Base-by-base conservation (phyloP, 352 stramenopile genomes). In the Blastocystis sp. region DNA sequence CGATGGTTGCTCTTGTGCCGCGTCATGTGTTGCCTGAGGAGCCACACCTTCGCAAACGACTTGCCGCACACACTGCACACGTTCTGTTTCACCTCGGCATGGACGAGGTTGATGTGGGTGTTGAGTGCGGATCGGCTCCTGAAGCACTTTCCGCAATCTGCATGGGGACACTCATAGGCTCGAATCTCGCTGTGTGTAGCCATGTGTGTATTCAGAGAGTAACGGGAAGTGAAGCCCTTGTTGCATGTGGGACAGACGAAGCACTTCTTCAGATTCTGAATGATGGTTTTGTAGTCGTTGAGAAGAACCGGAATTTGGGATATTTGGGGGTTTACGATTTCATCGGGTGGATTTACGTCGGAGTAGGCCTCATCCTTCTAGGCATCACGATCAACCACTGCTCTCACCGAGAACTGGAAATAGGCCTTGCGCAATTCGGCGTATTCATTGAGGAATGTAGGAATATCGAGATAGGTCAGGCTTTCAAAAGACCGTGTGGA, bases 201-300 rank as follows among this genome's bases (percentile, higher is more conserved):
- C 48, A 84, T 84, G 45, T 84, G 74, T 45, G 48, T 38, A 28
- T 84, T 84, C 4, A 84, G 38, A 3, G 74, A 84, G 34, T 84
- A 84, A 9, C 74, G 74, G 10, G 74, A 67, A 53, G 45, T 84
- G 41, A 84, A 84, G 2, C 52, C 38, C 61, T 84, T 84, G 60
- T 69, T 61, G 48, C 74, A 84, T 10, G 74, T 84, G 3, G 74
- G 48, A 84, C 74, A 84, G 17, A 84, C 53, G 34, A 56, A 84
- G 2, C 52, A 84, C 38, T 67, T 66, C 61, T 67, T 66, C 74
- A 84, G 45, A 4, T 62, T 67, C 34, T 67, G 45, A 41, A 84
- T 59, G 28, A 84, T 62, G n/a, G 60, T 43, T 52, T 84, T 84
- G 40, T 84, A 84, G 17, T 84, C 74, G 7, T 84, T 59, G 2